These are phyloP conservation scores for Chaetomium fimeti DNA, from an alignment of 495 filamentous ascomycete genomes.

Conservation along the genomic window DNA sequence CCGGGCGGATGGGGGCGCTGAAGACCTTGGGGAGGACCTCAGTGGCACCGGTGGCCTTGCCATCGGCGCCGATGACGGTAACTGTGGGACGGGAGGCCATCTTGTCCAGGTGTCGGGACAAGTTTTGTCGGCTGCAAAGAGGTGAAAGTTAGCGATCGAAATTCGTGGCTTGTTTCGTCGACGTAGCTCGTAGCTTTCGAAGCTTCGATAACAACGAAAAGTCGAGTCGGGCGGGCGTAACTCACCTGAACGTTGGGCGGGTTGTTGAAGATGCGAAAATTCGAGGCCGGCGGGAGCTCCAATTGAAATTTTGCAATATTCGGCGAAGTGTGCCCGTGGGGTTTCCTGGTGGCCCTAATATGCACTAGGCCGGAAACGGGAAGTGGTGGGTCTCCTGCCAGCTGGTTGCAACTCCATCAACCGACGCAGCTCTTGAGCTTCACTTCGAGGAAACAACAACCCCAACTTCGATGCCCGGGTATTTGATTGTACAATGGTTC, in stretches of 20 bases:
- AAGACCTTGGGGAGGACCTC: conserved; percentile 93
- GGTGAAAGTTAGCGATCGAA: conserved; percentile 19
- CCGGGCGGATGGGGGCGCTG: conserved; percentile 91
- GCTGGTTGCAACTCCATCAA: conserved; percentile 18
- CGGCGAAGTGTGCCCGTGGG: conserved; percentile 36
- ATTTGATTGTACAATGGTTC: too few species aligned
- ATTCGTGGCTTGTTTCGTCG: not conserved
- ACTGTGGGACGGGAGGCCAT: conserved; percentile 96
- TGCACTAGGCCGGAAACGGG: conserved; percentile 29
- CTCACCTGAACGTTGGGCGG: conserved; percentile 36
- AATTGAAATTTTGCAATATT: conserved; percentile 42
- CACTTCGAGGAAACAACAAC: not conserved
- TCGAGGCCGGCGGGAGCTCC: conserved; percentile 33
- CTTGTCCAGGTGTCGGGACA: conserved; percentile 46
- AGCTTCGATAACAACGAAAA: conserved; percentile 12
- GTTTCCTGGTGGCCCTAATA: conserved; percentile 33
- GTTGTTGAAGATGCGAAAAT: conserved; percentile 34
- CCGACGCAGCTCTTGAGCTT: conserved; percentile 5
- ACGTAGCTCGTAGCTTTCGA: conserved; percentile 1
- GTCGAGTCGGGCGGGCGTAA: conserved; percentile 17
- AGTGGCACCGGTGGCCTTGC: conserved; percentile 80
- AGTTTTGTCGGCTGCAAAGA: conserved; percentile 23
- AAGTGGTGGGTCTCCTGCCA: conserved; percentile 11
- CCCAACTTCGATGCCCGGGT: not conserved
- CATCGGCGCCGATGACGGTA: conserved; percentile 89